These are phyloP conservation scores for Chaetomium globosum DNA, from an alignment of 2,329 filamentous ascomycete genomes.

Conservation along the genomic window DNA sequence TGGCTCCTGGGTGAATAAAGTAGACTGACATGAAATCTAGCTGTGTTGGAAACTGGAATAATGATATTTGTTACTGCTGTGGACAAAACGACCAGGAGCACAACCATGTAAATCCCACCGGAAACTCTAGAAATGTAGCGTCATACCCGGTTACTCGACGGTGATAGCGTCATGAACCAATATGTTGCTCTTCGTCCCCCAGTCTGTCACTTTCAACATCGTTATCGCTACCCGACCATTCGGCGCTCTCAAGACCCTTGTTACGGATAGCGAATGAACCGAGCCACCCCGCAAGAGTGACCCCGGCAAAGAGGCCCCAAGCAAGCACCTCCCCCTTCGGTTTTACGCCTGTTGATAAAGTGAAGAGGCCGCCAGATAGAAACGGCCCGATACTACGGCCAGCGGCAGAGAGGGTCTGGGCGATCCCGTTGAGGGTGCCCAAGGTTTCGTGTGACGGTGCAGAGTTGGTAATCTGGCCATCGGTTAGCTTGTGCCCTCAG, in stretches of 20 bases:
- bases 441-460: constrained; percentile 82
- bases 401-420: constrained; percentile 88
- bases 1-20: no score
- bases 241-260: constrained; percentile 60
- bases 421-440: constrained; percentile 88
- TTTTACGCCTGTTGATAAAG: constrained; percentile 69
- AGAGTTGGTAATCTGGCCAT: constrained; percentile 79
- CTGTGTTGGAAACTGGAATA: no score
- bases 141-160: background rate
- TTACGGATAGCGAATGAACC: constrained; percentile 78
- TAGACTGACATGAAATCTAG: no score
- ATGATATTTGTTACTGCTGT: no score
- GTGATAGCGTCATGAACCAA: background rate
- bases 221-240: constrained; percentile 48
- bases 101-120: no score
- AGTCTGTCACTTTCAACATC: constrained; percentile 32
- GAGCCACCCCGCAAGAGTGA: constrained; percentile 78
- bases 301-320: constrained; percentile 84
- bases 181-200: constrained; percentile 7
- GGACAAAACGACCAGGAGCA: no score
- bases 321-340: constrained; percentile 83
- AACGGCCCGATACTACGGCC: constrained; percentile 89
- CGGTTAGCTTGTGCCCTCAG: background rate
- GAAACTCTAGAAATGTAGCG: no score
- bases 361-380: constrained; percentile 83